Conservation (phyloP, 192 early-diverging fungal genomes). For the Ramicandelaber brevisporus region DNA sequence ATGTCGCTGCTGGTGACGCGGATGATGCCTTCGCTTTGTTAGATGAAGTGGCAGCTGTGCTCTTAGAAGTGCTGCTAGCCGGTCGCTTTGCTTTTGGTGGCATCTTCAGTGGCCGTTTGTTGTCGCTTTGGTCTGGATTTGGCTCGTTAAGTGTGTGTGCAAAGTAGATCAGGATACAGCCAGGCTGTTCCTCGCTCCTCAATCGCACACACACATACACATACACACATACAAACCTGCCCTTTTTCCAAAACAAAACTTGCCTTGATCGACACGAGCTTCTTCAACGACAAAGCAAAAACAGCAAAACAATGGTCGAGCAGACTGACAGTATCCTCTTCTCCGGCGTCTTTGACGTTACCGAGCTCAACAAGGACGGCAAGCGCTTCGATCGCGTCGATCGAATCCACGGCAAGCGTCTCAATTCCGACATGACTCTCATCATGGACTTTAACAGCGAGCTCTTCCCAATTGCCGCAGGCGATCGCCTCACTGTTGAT, state of each 20-base stretch:
- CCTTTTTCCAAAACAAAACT: not conserved
- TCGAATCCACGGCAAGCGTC: slow-evolving; percentile 51
- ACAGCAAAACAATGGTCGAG: slow-evolving; percentile 13
- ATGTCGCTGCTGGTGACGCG: too few relatives aligned
- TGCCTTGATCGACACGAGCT: not conserved
- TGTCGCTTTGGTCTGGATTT: too few relatives aligned
- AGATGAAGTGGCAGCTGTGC: too few relatives aligned
- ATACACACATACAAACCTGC: too few relatives aligned
- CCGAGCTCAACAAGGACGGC: slow-evolving; percentile 66
- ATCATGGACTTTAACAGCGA: slow-evolving; percentile 88
- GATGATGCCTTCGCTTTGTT: too few relatives aligned
- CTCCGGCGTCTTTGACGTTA: slow-evolving; percentile 67
- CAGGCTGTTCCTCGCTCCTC: not conserved
- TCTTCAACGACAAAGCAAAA: not conserved
- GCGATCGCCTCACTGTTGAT: slow-evolving; percentile 62
- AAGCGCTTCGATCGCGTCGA: slow-evolving; percentile 93
- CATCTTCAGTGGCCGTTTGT: too few relatives aligned
- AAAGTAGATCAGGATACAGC: too few relatives aligned
- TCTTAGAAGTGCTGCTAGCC: too few relatives aligned
- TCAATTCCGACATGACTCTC: slow-evolving; percentile 72
- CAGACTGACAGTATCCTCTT: slow-evolving; percentile 62
- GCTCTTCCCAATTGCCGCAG: slow-evolving; percentile 64
- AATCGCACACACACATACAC: not conserved
- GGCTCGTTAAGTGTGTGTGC: too few relatives aligned
- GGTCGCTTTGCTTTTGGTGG: too few relatives aligned